These are phyloP conservation scores for Colletotrichum acutatum DNA, from an alignment of 2,329 filamentous ascomycete species.

Conservation along the genomic window DNA sequence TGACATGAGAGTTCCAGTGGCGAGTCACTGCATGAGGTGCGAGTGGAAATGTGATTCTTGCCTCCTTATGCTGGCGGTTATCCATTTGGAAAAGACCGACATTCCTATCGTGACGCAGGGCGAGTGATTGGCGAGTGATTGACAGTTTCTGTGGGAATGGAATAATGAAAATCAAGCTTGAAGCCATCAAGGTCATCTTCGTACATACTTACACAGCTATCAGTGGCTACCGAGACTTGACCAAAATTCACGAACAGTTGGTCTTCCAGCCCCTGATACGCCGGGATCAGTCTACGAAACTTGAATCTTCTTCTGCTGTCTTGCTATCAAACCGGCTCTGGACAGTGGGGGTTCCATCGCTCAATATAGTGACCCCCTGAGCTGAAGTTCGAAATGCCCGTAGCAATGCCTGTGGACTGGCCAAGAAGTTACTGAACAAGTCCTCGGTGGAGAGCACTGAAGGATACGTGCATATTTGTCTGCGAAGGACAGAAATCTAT, in stretches of 20 bases:
- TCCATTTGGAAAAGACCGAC: not conserved
- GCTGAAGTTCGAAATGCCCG: not conserved
- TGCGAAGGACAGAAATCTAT: no score
- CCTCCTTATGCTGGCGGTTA: not conserved
- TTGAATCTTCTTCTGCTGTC: not conserved
- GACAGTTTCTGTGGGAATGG: no score
- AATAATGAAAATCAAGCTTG: not conserved
- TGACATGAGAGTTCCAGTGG: not conserved
- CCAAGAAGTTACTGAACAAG: not conserved
- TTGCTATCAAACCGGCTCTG: not conserved
- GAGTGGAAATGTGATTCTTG: not conserved
- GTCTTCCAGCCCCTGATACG: not conserved
- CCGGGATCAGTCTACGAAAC: not conserved
- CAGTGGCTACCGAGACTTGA: no score
- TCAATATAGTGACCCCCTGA: not conserved
- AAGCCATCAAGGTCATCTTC: not conserved
- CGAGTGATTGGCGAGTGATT: not conserved
- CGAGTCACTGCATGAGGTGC: not conserved
- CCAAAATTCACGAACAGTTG: not conserved
- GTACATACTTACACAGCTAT: not conserved
- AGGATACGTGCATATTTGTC: not conserved
- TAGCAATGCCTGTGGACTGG: not conserved
- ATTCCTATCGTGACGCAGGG: not conserved
- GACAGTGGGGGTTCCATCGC: not conserved
- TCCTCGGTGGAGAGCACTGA: no score